These are phyloP conservation scores for Coemansia pectinata DNA, from an alignment of 192 early-diverging fungal species.

Conservation along the genomic window DNA sequence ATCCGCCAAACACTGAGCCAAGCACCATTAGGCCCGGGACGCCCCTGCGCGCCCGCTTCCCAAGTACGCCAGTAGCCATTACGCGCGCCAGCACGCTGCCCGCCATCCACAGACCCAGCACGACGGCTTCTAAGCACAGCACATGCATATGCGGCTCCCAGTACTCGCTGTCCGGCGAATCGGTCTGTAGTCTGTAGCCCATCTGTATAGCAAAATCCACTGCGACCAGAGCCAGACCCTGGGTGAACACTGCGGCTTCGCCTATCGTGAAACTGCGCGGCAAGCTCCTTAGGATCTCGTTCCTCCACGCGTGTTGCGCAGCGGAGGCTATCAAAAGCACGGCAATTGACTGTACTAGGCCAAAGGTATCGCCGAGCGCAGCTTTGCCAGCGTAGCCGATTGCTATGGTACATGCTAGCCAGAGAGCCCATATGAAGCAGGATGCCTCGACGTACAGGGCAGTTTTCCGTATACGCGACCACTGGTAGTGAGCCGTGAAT, in stretches of 20 bases:
- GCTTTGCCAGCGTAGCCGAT: not conserved
- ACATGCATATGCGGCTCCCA: conserved; percentile 13
- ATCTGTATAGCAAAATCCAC: conserved; percentile 10
- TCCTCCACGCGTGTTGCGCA: not conserved
- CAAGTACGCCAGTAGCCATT: not conserved
- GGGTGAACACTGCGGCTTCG: conserved; percentile 34
- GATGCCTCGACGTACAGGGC: not conserved
- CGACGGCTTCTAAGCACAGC: conserved; percentile 23
- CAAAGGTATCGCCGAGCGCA: not conserved
- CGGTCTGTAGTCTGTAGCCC: not conserved
- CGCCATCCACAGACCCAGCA: not conserved
- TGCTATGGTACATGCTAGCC: not conserved
- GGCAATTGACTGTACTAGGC: not conserved
- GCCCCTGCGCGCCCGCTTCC: not conserved
- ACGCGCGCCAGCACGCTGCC: not conserved
- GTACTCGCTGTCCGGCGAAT: not conserved
- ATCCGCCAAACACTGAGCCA: not conserved
- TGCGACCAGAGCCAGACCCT: conserved; percentile 13
- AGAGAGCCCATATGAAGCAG: not conserved
- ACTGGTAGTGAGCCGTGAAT: conserved; percentile 5
- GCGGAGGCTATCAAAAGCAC: not conserved
- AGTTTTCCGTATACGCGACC: not conserved
- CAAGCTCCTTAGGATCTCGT: not conserved
- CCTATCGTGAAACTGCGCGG: conserved; percentile 46
- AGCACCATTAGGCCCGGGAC: not conserved